Conservation (phyloP, 495 filamentous ascomycete genomes). For the Talaromyces adpressus region DNA sequence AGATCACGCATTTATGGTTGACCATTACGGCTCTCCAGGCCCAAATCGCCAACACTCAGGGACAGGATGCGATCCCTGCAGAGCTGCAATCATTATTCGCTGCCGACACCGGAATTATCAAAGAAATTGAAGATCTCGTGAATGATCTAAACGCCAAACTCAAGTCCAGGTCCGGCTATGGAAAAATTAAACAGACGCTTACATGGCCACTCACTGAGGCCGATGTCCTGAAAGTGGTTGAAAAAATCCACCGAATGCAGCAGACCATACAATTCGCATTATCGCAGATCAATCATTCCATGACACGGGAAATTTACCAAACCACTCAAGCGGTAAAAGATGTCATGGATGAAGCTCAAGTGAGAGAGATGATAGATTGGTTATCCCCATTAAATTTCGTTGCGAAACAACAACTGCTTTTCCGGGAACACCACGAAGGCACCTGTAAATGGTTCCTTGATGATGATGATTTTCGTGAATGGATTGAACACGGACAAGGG, state of each 20-base stretch:
- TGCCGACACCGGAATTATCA: background rate
- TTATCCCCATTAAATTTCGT: background rate
- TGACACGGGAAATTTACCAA: background rate
- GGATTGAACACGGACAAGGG: constrained; percentile 17
- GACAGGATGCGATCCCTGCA: background rate
- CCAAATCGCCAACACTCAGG: background rate
- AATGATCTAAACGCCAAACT: background rate
- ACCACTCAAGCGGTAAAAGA: background rate
- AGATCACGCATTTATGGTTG: background rate
- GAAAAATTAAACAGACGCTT: background rate
- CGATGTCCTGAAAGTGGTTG: background rate
- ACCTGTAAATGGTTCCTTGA: constrained; percentile 38
- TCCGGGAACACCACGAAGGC: constrained; percentile 17
- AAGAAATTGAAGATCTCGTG: background rate
- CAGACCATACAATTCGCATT: background rate
- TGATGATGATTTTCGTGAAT: constrained; percentile 20
- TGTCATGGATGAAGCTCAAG: background rate
- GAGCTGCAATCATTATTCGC: background rate
- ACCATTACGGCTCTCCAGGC: background rate
- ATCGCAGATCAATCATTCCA: background rate
- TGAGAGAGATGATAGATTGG: background rate
- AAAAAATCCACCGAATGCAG: background rate
- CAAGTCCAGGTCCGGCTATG: background rate
- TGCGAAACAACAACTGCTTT: background rate
- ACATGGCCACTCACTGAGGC: background rate